Evolutionary conservation across 106 monocot species (phyloP).

Genomic region (Xerophyta viscosa): DNA sequence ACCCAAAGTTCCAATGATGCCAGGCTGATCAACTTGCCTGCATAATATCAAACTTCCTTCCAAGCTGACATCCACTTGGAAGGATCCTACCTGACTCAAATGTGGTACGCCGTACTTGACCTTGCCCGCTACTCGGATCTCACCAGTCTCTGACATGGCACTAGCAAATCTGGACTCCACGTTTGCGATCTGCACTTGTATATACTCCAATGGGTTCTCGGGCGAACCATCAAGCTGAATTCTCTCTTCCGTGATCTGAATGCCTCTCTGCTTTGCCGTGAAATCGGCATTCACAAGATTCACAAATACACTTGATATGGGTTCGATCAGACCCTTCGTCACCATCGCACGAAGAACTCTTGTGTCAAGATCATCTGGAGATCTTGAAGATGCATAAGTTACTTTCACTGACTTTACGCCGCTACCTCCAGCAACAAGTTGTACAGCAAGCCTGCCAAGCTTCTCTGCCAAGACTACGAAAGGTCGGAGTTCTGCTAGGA

Average conservation of each 20-base stretch:
- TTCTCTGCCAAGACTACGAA: conserved; percentile 79
- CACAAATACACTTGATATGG: conserved; percentile 56
- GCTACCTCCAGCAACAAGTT: conserved; percentile 66
- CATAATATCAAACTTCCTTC: conserved; percentile 59
- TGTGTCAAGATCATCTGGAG: conserved; percentile 76
- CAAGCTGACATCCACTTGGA: conserved; percentile 70
- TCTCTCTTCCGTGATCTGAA: conserved; percentile 69
- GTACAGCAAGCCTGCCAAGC: conserved; percentile 69
- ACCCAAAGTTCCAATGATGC: conserved; percentile 41
- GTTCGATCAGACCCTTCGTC: conserved; percentile 76
- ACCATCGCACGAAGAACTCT: conserved; percentile 76
- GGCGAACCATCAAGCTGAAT: conserved; percentile 34
- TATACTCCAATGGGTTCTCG: conserved; percentile 57
- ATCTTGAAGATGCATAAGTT: conserved; percentile 57
- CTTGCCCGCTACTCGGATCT: conserved; percentile 60
- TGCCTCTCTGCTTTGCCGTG: conserved; percentile 66
- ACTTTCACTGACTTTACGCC: conserved; percentile 71
- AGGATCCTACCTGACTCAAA: conserved; percentile 59
- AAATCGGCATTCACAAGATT: conserved; percentile 88
- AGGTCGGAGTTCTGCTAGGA: conserved; percentile 69
- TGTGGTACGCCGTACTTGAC: conserved; percentile 70
- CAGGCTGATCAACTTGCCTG: conserved; percentile 52
- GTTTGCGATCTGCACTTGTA: conserved; percentile 53
- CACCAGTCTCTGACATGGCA: conserved; percentile 55
- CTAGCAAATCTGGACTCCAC: conserved; percentile 68